phyloP scores from a whole-genome alignment of 768 basidiomycete genomes.

The Russula sp. region DNA sequence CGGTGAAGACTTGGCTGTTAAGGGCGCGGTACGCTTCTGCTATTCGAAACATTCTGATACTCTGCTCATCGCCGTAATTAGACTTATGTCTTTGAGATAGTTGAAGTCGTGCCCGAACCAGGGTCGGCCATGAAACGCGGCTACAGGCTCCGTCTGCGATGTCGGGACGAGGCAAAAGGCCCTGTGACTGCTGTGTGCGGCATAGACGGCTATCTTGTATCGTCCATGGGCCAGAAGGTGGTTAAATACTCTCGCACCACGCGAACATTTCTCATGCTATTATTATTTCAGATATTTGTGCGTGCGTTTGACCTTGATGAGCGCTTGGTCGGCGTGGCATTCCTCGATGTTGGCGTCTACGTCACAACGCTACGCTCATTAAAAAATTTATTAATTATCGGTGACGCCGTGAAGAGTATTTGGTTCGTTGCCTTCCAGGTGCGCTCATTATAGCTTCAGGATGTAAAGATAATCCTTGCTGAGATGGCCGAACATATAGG shows the following conservation, averaged over 20 bases:
- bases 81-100: constrained; percentile 95
- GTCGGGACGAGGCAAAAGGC: constrained; percentile 89
- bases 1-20: constrained; percentile 90
- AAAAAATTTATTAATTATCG: constrained; percentile 92
- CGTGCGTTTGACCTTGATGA: constrained; percentile 95
- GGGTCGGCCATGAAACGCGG: constrained; percentile 57
- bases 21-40: constrained; percentile 74
- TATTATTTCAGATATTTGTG: constrained; percentile 74
- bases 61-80: constrained; percentile 36
- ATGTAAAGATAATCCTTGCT: not conserved
- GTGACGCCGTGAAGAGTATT: constrained; percentile 88
- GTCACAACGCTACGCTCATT: constrained; percentile 83
- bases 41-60: not conserved
- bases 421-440: constrained; percentile 96
- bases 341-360: constrained; percentile 92
- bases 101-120: constrained; percentile 79
- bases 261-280: not conserved
- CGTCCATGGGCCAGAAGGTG: constrained; percentile 96
- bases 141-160: constrained; percentile 77
- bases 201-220: constrained; percentile 89
- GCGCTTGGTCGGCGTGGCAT: constrained; percentile 92
- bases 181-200: constrained; percentile 89
- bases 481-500: constrained; percentile 54
- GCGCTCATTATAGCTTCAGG: constrained; percentile 33
- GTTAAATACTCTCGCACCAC: constrained; percentile 16